A percentile compares a stretch with the other conserved stretches of the same genome.
Evolutionary conservation across 2,329 filamentous ascomycete genomes (phyloP).

Genomic region (Fusarium protoensiforme): DNA sequence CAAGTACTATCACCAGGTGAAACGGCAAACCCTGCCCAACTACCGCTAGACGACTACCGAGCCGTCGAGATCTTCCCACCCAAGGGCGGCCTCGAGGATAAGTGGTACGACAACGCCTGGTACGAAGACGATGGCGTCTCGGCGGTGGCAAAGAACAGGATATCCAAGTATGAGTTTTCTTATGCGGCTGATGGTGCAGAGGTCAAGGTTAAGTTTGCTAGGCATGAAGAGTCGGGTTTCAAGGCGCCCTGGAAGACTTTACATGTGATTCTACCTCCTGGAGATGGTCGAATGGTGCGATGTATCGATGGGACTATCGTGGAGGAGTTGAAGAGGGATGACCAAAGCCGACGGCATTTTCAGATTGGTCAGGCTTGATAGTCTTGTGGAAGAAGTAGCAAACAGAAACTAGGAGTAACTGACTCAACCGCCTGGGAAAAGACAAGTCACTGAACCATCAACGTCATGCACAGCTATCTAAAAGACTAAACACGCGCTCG

Average conservation of each 20-base stretch:
- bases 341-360: not conserved
- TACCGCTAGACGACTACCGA: conserved; percentile 55
- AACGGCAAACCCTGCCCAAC: conserved; percentile 50
- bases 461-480: not conserved
- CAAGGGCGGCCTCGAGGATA: conserved; percentile 20
- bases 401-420: not conserved
- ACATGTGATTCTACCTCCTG: conserved; percentile 46
- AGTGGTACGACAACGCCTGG: conserved; percentile 47
- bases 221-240: conserved; percentile 48
- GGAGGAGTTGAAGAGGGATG: not conserved
- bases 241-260: conserved; percentile 48
- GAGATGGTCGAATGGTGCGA: conserved; percentile 35
- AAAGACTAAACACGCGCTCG: not conserved
- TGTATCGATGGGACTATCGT: not conserved
- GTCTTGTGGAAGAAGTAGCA: not conserved
- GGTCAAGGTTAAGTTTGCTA: conserved; percentile 43
- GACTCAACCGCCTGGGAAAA: not conserved
- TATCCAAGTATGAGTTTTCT: conserved; percentile 47
- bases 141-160: conserved; percentile 42
- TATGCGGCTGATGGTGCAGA: conserved; percentile 36
- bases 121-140: conserved; percentile 54
- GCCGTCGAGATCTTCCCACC: conserved; percentile 58
- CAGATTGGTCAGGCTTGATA: not conserved
- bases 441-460: not conserved
- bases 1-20: conserved; percentile 51